Evolutionary conservation across 2,329 filamentous ascomycete species (phyloP), one percentile per base, ranked within the genome.

Genomic region (Ophiostoma fasciatum): DNA sequence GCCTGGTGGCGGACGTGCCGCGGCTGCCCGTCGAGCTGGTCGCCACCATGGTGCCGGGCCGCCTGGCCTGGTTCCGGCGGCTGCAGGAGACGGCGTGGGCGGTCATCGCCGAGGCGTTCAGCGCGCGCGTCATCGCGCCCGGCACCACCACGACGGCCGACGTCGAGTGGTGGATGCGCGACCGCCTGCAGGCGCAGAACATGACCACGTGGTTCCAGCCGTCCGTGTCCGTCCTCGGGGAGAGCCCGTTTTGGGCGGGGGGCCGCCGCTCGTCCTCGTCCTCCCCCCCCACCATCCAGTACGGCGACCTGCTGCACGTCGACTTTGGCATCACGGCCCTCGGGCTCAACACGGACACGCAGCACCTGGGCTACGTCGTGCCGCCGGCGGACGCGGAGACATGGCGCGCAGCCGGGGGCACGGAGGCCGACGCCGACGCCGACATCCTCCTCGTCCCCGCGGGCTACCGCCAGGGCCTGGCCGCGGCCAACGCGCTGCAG

Each of bases 21-120:
- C 58, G 64, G 58, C 47, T 67, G 4, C 57, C 56, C 4, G 55
- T 66, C 31, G 62, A 66, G 48, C 54, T 60, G 39, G 51, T 67
- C 9, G 62, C 58, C 8, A 60, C 59, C 6, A 62, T 62, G 59
- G 54, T 61, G 0, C 43, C 48, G 4, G 48, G 48, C 7, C 52
- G 58, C 23, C 45, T 64, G 28, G 46, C 42, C 1, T 64, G 59
- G 61, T 68, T 66, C 44, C 46, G 46, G 13, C 53, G 53, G 33
- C 49, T 68, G 48, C 59, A 61, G 56, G 61, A 64, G 48, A 67
- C 63, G n/a, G 58, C 62, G 0, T 68, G 64, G 64, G 61, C 81
- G 1, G 66, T 88, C 33, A 88, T 90, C 50, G 68, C 80, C 46
- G 78, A 72, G 47, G 68, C 87, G 21, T 64, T 75, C 40, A 67